Evolutionary conservation across 768 basidiomycete species (phyloP).

Genomic region (Kwoniella bestiolae): DNA sequence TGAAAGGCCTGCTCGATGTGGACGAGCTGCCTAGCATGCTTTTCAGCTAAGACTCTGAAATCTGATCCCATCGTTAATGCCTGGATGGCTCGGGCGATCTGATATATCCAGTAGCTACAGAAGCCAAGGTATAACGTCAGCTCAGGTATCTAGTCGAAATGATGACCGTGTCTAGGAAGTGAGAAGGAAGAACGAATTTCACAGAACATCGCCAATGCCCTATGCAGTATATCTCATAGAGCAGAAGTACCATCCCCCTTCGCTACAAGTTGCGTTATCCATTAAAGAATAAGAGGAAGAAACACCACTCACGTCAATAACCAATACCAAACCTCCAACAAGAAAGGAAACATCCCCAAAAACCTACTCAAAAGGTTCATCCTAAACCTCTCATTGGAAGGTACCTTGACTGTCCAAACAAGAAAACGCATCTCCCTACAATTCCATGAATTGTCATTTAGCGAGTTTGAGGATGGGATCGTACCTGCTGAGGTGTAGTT

Average conservation of each 20-base stretch:
- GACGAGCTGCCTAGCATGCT: constrained; percentile 39
- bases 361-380: constrained; percentile 37
- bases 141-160: too few species aligned
- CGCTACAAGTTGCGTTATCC: too few species aligned
- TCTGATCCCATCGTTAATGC: constrained; percentile 47
- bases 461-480: constrained; percentile 2
- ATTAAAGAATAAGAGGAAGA: neutral
- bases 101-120: constrained; percentile 48
- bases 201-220: too few species aligned
- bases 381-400: constrained; percentile 40
- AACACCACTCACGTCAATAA: constrained; percentile 41
- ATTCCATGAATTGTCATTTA: constrained; percentile 12
- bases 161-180: too few species aligned
- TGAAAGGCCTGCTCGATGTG: constrained; percentile 32
- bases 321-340: constrained; percentile 53
- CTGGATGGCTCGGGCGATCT: constrained; percentile 44
- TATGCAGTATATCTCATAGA: neutral
- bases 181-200: neutral
- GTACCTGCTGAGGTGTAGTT: neutral
- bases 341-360: constrained; percentile 47
- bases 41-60: constrained; percentile 37
- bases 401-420: constrained; percentile 34
- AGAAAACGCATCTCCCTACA: constrained; percentile 33
- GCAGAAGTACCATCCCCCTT: too few species aligned
- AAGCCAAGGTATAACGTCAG: too few species aligned